Evolutionary conservation across 148 eudicot genomes (phyloP), one percentile per base, ranked within the genome.

Genomic region (Camellia lanceoleosa): DNA sequence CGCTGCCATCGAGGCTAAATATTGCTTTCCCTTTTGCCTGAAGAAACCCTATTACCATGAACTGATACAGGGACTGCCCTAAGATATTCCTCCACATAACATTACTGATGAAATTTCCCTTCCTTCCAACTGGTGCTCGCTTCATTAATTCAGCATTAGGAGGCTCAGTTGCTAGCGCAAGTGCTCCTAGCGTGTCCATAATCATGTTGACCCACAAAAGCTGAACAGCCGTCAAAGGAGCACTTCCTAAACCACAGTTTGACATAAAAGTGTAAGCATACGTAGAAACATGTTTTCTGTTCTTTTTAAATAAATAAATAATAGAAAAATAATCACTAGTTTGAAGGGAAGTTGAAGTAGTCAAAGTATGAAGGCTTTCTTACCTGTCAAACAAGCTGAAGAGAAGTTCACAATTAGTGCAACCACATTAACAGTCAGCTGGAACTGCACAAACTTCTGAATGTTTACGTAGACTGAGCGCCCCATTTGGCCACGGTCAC

Each of bases 121-220:
- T 77, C 83, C 98, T 90, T 66, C 98, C 98, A 51, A 94, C 98
- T 2, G 98, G 98, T 43, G 83, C 11, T 81, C 92, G 88, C 85
- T 91, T 91, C 98, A 94, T 94, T 77, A 94, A 82, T 2, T 90
- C 97, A 46, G 89, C 92, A 19, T 90, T 91, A 51, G 98, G 98
- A 73, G 98, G 98, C 86, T 94, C 98, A 43, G 98, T 94, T 59
- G 98, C 98, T 58, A 94, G 82, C 46, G 98, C 98, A 77, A 94
- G 94, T 55, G 98, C 98, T 41, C 98, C 98, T 3, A 94, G 87
- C 20, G 98, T 94, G 81, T 94, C 98, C 98, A 94, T 94, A 67
- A 94, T 94, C 98, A 94, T 94, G 83, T 94, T 94, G 18, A 94
- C 98, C 98, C 98, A 94, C 87, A 94, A 82, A 42, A 94, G 93